Evolutionary conservation across 192 early-diverging fungal genomes (phyloP), one percentile per base, ranked within the genome.

Genomic region (Powellomyces hirtus): DNA sequence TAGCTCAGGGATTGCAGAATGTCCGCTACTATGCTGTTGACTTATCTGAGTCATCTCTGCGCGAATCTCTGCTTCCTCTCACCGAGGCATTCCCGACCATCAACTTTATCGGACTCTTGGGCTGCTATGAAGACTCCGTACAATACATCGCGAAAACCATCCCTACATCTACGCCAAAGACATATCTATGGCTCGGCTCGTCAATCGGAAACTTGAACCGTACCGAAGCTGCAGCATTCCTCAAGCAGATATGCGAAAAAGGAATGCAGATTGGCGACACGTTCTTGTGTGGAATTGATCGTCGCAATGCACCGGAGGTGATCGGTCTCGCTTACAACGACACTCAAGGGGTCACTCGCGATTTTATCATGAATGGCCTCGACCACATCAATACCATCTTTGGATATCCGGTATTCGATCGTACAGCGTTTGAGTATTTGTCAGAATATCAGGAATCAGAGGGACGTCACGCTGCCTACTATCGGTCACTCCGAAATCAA

Each of bases 11-110:
- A 37, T 75, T 30, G 4, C 24, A 79, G 35, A 79, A 81, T 27
- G 75, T 94, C 5, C 89, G 86, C 0, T 98, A 96, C 75, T 95
- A 91, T 72, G 94, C 95, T 8, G 81, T 96, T 10, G 95, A 98
- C 68, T 86, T 98, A 24, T 90, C 92, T 62, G 84, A 89, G n/a
- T 62, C 79, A 26, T 91, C 93, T 24, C 80, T 98, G 22, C 82
- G 81, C 55, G 72, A 84, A 42, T 92, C 91, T 4, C 77, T 98
- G 51, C 77, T 70, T 3, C 82, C 82, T 1, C 68, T 98, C 2
- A 88, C 88, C 5, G 55, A 72, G 10, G 50, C 66, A 0, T 94
- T 88, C 71, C 62, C 76, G 18, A 85, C 89, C 66, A 78, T 95
- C 61, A 74, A 86, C 26, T 84, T 93, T 40, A 73, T 86, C 14